Conservation (phyloP, 2,329 filamentous ascomycete species). For the Trematosphaeria pertusa region DNA sequence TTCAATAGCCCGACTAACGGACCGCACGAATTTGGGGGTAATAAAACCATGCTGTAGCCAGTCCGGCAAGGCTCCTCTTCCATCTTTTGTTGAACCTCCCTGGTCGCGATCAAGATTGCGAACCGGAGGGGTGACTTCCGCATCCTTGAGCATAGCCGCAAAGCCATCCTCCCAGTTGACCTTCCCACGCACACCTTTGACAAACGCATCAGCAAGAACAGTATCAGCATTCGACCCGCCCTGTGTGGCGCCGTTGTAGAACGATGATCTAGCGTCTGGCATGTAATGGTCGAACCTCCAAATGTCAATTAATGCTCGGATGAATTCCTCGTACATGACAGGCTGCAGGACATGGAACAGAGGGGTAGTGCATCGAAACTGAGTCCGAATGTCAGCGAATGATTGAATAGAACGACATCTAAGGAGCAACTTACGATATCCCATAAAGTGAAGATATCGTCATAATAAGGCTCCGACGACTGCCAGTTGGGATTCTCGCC, state of each 20-base stretch:
- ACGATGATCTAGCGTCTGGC: constrained; percentile 42
- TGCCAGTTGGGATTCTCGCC: constrained; percentile 36
- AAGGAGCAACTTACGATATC: constrained; percentile 18
- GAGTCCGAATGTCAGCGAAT: too few species aligned
- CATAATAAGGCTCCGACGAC: constrained; percentile 44
- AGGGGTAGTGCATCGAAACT: too few species aligned
- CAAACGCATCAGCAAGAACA: constrained; percentile 70
- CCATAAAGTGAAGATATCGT: constrained; percentile 38
- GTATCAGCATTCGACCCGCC: constrained; percentile 46
- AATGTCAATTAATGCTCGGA: constrained; percentile 22
- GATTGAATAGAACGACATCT: too few species aligned
- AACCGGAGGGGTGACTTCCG: constrained; percentile 40
- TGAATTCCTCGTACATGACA: constrained; percentile 19
- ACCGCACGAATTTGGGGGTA: constrained; percentile 42
- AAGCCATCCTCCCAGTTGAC: constrained; percentile 74
- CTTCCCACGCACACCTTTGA: constrained; percentile 67
- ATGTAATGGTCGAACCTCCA: constrained; percentile 40
- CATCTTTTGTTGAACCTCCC: constrained; percentile 34
- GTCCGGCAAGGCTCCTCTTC: constrained; percentile 29
- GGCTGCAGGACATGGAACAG: constrained; percentile 20
- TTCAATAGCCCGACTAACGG: constrained; percentile 44
- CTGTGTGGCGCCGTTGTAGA: constrained; percentile 45
- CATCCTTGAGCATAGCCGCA: constrained; percentile 61
- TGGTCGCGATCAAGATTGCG: constrained; percentile 31
- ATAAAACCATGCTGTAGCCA: constrained; percentile 44